Percentiles rank a stretch among this genome's conserved stretches.
These are phyloP conservation scores for Yamadazyma sp. DNA, from an alignment of 1,139 yeast genomes.

Conservation along the genomic window DNA sequence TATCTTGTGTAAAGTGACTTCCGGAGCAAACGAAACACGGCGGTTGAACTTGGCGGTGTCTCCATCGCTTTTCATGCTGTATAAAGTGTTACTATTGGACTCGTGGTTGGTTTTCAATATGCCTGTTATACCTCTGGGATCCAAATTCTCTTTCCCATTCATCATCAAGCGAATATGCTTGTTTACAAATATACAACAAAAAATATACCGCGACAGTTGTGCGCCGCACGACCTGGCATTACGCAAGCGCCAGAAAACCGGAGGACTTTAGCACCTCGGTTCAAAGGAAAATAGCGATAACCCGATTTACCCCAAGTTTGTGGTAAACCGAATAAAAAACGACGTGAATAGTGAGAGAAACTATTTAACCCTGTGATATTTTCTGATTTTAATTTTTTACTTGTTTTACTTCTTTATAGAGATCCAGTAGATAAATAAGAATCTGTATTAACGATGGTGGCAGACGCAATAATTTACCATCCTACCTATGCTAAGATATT, in stretches of 20 bases:
- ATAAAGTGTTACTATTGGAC: neutral
- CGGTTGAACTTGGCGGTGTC: constrained; percentile 27
- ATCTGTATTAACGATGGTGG: constrained; percentile 56
- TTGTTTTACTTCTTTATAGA: neutral
- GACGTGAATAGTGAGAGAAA: neutral
- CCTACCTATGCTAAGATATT: constrained; percentile 68
- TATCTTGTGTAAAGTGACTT: constrained; percentile 69
- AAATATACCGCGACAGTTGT: no score
- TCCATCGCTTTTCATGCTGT: constrained; percentile 1
- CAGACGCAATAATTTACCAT: constrained; percentile 67
- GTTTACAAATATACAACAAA: neutral
- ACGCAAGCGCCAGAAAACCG: no score
- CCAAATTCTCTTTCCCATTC: constrained; percentile 16
- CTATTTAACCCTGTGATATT: constrained; percentile 6
- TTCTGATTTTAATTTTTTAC: neutral
- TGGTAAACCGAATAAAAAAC: neutral
- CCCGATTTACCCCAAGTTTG: constrained; percentile 8
- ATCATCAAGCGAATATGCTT: constrained; percentile 1
- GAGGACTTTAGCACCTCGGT: neutral
- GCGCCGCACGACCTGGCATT: no score
- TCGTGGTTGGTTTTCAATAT: constrained; percentile 7
- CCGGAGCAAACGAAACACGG: constrained; percentile 75
- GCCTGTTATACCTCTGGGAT: constrained; percentile 13
- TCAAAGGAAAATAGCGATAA: neutral
- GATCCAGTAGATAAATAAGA: neutral